Evolutionary conservation across 2,329 filamentous ascomycete species (phyloP).

Genomic region (Talaromyces sp.): DNA sequence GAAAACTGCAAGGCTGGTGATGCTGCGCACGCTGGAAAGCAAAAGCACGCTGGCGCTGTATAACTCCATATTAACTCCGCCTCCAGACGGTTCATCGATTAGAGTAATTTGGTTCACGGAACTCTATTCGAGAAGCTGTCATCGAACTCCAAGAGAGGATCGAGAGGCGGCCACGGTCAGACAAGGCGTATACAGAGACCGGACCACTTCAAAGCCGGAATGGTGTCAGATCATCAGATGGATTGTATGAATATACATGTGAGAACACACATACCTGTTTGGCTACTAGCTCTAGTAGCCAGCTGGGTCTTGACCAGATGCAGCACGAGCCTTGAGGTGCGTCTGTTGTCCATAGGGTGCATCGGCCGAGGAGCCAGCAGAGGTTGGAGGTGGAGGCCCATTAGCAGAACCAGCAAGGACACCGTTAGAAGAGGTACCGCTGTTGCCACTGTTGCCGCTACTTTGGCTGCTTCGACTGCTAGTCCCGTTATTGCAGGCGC

Average conservation of each 20-base stretch:
- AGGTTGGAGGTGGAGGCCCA: constrained; percentile 17
- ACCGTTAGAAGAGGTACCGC: constrained; percentile 23
- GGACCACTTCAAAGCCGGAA: not conserved
- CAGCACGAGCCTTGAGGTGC: not conserved
- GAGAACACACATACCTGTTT: constrained; percentile 9
- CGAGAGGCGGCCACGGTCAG: constrained; percentile 5
- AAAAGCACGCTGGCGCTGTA: constrained; percentile 12
- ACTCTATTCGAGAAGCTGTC: constrained; percentile 9
- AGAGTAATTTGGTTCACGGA: not conserved
- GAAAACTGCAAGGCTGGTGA: constrained; percentile 16
- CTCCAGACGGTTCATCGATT: constrained; percentile 7
- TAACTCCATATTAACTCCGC: constrained; percentile 18
- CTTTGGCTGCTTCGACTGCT: constrained; percentile 34
- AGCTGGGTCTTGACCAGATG: not conserved
- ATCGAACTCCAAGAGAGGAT: constrained; percentile 12
- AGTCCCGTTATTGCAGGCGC: constrained; percentile 12
- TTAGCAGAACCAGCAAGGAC: constrained; percentile 24
- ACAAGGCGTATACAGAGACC: not conserved
- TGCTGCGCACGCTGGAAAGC: constrained; percentile 22
- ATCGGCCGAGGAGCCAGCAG: constrained; percentile 17
- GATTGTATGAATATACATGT: not conserved
- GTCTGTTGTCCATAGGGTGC: not conserved
- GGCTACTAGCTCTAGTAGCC: not conserved
- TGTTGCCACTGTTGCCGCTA: constrained; percentile 33
- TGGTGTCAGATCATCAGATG: not conserved